Percentiles rank a stretch among this genome's conserved stretches.
phyloP scores from a whole-genome alignment of 805 yeast genomes.

The Zygotorulaspora danielsina region DNA sequence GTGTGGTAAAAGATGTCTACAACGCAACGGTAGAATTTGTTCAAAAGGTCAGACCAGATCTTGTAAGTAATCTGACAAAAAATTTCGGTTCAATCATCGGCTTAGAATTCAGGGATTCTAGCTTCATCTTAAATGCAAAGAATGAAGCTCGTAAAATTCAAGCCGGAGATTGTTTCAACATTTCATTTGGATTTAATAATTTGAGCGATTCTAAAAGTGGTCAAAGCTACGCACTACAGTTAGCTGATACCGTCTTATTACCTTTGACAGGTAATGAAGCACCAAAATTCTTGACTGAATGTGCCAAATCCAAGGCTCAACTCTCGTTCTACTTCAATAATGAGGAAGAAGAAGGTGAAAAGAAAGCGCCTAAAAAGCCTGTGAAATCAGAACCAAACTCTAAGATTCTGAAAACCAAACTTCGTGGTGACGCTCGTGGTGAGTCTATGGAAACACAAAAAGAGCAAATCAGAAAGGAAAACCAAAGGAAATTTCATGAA shows the following conservation, averaged over 20 bases:
- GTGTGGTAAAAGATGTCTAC: constrained; percentile 62
- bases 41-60: constrained; percentile 58
- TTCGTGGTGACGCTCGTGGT: constrained; percentile 65
- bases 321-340: constrained; percentile 80
- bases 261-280: constrained; percentile 45
- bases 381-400: constrained; percentile 42
- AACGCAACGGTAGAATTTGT: constrained; percentile 57
- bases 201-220: constrained; percentile 48
- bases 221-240: constrained; percentile 62
- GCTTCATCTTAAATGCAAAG: constrained; percentile 66
- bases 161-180: constrained; percentile 69
- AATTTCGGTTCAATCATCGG: constrained; percentile 88
- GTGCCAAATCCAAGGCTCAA: constrained; percentile 66
- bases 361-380: constrained; percentile 40
- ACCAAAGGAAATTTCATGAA: constrained; percentile 78
- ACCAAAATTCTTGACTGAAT: constrained; percentile 66
- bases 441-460: constrained; percentile 69
- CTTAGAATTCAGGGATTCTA: constrained; percentile 79
- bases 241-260: constrained; percentile 78
- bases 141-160: constrained; percentile 57
- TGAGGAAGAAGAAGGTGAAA: constrained; percentile 46
- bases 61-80: constrained; percentile 61
- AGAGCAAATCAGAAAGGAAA: constrained; percentile 74
- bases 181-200: constrained; percentile 73
- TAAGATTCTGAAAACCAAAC: constrained; percentile 70